Conservation (phyloP, 257 asterid genomes). For the Cordia subcordata region DNA sequence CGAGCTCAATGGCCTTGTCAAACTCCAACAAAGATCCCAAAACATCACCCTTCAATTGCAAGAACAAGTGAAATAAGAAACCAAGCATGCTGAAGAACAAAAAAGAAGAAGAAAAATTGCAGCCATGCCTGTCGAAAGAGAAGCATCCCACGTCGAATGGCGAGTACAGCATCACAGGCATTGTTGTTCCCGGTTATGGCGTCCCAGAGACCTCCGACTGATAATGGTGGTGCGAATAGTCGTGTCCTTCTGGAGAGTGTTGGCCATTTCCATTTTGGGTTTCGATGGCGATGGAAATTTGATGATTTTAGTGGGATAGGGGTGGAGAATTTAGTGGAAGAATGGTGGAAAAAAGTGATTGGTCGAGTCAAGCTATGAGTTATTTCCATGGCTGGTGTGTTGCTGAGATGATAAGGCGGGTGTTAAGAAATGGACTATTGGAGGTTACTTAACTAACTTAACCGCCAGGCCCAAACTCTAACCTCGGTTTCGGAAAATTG, state of each 20-base stretch:
- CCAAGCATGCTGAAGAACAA: background rate
- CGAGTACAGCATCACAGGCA: slow-evolving; percentile 61
- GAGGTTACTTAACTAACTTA: background rate
- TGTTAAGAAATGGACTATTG: background rate
- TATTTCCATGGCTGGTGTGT: slow-evolving; percentile 1
- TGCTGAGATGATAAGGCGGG: background rate
- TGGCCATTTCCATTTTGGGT: slow-evolving; percentile 7
- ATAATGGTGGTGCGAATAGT: slow-evolving; percentile 47
- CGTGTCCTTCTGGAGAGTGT: slow-evolving; percentile 50
- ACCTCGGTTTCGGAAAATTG: too few relatives aligned
- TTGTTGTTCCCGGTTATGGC: slow-evolving; percentile 70
- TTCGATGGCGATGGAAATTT: slow-evolving; percentile 3
- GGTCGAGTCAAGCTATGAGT: slow-evolving; percentile 3
- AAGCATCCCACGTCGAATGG: slow-evolving; percentile 79
- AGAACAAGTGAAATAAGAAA: background rate
- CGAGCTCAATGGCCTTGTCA: slow-evolving; percentile 82
- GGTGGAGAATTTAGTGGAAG: slow-evolving; percentile 9
- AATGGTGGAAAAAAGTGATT: slow-evolving; percentile 10
- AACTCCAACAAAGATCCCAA: slow-evolving; percentile 73
- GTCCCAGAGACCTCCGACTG: slow-evolving; percentile 53
- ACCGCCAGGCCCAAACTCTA: background rate
- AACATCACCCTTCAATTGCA: slow-evolving; percentile 75
- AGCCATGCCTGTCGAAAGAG: slow-evolving; percentile 73
- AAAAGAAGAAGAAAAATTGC: too few relatives aligned
- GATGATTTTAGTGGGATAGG: slow-evolving; percentile 14